Evolutionary conservation across 106 monocot species (phyloP), one percentile per base, ranked within the genome.

Genomic region (Posidonia australis): DNA sequence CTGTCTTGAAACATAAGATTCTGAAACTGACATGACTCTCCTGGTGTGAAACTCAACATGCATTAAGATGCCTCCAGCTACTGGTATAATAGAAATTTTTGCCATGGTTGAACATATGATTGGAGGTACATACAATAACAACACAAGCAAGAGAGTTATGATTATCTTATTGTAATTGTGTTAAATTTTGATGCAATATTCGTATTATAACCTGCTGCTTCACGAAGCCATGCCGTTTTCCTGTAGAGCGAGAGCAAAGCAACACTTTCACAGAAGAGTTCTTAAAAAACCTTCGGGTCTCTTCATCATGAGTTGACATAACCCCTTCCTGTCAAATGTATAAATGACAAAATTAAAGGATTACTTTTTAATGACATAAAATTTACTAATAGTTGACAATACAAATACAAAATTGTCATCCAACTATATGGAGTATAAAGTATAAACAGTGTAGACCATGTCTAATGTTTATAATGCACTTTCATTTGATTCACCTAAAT

Each of bases 241-340:
- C 92, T 53, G 88, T 80, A 65, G 84, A 80, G 31, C 92, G 88
- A 53, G 88, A 88, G 70, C 92, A 88, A 65, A 92, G 92, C 62
- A 85, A 44, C 60, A 92, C 84, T 20, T 88, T 75, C 5, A 92
- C 92, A 67, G 92, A 88, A 66, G 92, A 92, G 49, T 92, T 82
- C 67, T 92, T 92, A 71, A 92, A 92, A 60, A 88, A 92, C 9
- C 83, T 80, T 16, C 88, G 79, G 21, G 92, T 92, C 63, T 85
- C 92, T 70, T 92, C 92, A 70, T 92, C 92, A 51, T 64, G 82
- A 6, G 92, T 92, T 55, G 57, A 63, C 92, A 92, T 92, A 12
- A 85, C 17, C 28, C 92, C 92, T 64, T 76, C 70, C 92, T 92
- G 54, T 68, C 72, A 68, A 28, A 19, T n/a, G 26, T 27, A 41